Base-by-base conservation (phyloP, 371 early-diverging fungal species). In the Mucor ambiguus region DNA sequence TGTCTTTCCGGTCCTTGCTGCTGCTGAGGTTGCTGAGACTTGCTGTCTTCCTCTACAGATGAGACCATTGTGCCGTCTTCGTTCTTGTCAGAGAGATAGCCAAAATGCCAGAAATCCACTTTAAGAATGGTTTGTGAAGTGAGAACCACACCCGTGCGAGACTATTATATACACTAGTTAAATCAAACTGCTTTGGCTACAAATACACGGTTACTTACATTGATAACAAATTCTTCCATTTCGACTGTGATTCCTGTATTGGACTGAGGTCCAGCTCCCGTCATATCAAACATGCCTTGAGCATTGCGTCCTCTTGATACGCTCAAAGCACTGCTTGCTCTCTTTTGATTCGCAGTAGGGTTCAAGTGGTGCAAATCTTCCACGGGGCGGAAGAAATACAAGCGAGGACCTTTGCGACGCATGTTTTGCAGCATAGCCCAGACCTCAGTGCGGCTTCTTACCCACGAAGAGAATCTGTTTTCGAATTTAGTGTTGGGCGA, bases 71-170 rank as follows among this genome's bases (percentile, higher is more conserved):
- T 24, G 20, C 33, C 30, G 26, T 37, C 59, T 65, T 67, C 38
- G 30, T 64, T 43, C 3, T 52, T 26, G 35, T 55, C 67, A 26
- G 41, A 66, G 12, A 72, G 30, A 29, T 81, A 74, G 24, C 72
- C 68, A 12, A 58, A 70, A 24, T 73, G 76, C 89, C 92, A 92
- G 57, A 84, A 86, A 69, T 93, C 92, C 2, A 88, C 82, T 64
- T 92, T 92, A 35, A 93, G 79, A 41, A 93, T 89, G 0, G 90
- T 90, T 52, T 90, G 84, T 4, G 85, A 83, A 2, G 80, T 87
- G 7, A 93, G 78, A 0, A 91, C 93, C 9, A 77, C 70, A 22
- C 93, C 93, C 44, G 79, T 80, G 18, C 92, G 74, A 29, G 85
- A 78, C 87, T 88, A 64, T 10, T 10, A 28, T 12, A 30, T 56